Conservation (phyloP, 148 eudicot species). For the Amaranthus cruentus region DNA sequence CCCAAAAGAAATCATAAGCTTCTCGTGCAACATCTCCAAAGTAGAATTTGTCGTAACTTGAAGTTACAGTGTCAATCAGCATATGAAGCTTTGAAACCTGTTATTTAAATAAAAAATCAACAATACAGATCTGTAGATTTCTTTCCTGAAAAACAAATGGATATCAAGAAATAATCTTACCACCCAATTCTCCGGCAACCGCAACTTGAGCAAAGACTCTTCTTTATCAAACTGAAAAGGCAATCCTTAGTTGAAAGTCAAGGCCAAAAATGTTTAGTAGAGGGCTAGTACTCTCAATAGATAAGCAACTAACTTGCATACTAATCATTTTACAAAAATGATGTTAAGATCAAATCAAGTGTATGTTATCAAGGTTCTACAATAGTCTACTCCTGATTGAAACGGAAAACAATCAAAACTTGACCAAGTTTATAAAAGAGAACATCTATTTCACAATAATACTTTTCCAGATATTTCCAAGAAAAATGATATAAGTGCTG, state of each 20-base stretch:
- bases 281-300: neutral
- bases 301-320: neutral
- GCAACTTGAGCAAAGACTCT: slow-evolving; percentile 55
- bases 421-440: too few relatives aligned
- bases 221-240: slow-evolving; percentile 61
- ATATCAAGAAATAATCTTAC: slow-evolving; percentile 39
- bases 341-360: too few relatives aligned
- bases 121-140: neutral
- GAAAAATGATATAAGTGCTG: too few relatives aligned
- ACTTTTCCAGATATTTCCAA: neutral
- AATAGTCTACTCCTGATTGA: too few relatives aligned
- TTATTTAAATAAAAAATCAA: slow-evolving; percentile 23
- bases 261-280: neutral
- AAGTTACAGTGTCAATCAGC: slow-evolving; percentile 73
- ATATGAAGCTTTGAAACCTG: slow-evolving; percentile 94
- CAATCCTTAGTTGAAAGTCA: neutral
- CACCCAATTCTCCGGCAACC: slow-evolving; percentile 97
- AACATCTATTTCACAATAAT: too few relatives aligned
- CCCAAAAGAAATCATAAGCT: slow-evolving; percentile 93
- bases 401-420: too few relatives aligned
- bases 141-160: slow-evolving; percentile 1
- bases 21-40: slow-evolving; percentile 97
- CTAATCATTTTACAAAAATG: too few relatives aligned
- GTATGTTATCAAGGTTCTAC: too few relatives aligned
- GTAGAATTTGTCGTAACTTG: slow-evolving; percentile 85